phyloP scores from a whole-genome alignment of 352 stramenopile species.

The Peronospora belbahrii region DNA sequence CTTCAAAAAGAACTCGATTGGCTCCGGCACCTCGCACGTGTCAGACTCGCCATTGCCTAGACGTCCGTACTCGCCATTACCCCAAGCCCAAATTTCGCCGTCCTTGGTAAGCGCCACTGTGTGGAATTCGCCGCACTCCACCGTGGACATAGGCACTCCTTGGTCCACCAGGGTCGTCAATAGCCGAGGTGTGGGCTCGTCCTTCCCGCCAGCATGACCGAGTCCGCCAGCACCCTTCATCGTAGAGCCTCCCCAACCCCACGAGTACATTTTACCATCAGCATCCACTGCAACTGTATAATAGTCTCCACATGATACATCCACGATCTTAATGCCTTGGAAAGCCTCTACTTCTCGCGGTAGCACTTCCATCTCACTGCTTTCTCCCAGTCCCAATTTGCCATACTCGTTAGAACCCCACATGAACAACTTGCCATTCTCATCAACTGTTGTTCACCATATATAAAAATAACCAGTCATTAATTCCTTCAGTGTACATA shows the following conservation, averaged over 20 bases:
- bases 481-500: not conserved
- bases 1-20: slow-evolving; percentile 78
- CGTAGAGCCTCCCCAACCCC: slow-evolving; percentile 82
- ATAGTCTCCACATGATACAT: slow-evolving; percentile 80
- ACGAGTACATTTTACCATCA: slow-evolving; percentile 87
- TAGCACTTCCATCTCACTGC: slow-evolving; percentile 41
- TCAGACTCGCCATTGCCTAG: slow-evolving; percentile 85
- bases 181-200: slow-evolving; percentile 62
- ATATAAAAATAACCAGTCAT: slow-evolving; percentile 5
- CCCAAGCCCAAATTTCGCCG: slow-evolving; percentile 89
- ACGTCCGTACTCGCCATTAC: slow-evolving; percentile 87
- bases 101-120: slow-evolving; percentile 84
- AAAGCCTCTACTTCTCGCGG: slow-evolving; percentile 63
- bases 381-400: slow-evolving; percentile 58
- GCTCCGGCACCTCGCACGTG: slow-evolving; percentile 74
- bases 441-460: slow-evolving; percentile 57
- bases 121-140: slow-evolving; percentile 86
- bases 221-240: slow-evolving; percentile 74
- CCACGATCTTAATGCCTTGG: slow-evolving; percentile 63
- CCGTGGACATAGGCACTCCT: slow-evolving; percentile 57
- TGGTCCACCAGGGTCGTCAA: slow-evolving; percentile 71
- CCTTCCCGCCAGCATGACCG: slow-evolving; percentile 63
- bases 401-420: slow-evolving; percentile 89
- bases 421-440: slow-evolving; percentile 55
- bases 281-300: slow-evolving; percentile 82